Conservation (phyloP, 2,329 filamentous ascomycete genomes). For the Diaporthe nobilis region DNA sequence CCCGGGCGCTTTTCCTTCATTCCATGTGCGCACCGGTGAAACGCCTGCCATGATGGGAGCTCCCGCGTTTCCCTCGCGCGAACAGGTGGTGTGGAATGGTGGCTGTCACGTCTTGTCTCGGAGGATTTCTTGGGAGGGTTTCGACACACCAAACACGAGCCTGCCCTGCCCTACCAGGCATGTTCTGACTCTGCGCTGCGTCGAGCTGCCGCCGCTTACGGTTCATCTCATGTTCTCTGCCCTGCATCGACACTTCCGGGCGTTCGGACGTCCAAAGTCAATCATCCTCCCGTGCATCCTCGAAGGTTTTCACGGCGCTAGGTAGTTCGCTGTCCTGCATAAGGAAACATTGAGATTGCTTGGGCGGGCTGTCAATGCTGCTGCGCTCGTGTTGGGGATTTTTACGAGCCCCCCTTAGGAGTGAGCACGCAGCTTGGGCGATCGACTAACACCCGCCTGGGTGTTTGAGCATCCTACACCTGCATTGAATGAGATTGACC, state of each 20-base stretch:
- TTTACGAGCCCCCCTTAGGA: neutral
- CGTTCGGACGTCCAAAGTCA: slow-evolving; percentile 2
- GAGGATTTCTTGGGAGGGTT: slow-evolving; percentile 9
- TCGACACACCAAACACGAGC: slow-evolving; percentile 18
- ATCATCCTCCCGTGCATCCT: neutral
- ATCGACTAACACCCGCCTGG: slow-evolving; percentile 17
- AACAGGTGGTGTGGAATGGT: slow-evolving; percentile 28
- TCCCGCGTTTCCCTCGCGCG: slow-evolving; percentile 20
- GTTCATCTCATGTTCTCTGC: slow-evolving; percentile 29
- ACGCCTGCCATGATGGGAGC: slow-evolving; percentile 24
- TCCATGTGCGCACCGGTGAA: slow-evolving; percentile 22
- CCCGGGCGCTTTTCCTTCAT: slow-evolving; percentile 8
- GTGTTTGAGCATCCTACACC: slow-evolving; percentile 21
- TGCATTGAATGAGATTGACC: slow-evolving; percentile 17
- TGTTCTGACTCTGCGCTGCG: neutral
- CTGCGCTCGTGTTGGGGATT: neutral
- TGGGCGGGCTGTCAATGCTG: slow-evolving; percentile 9
- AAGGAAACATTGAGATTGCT: slow-evolving; percentile 15
- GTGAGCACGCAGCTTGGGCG: slow-evolving; percentile 5
- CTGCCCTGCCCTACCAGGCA: slow-evolving; percentile 23
- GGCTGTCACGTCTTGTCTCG: slow-evolving; percentile 34
- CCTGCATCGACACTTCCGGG: slow-evolving; percentile 5
- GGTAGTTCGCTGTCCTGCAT: neutral
- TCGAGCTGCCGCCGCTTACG: slow-evolving; percentile 4
- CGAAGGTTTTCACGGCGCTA: slow-evolving; percentile 19